Evolutionary conservation across 2,329 filamentous ascomycete species (phyloP).

Genomic region (Colletotrichum graminicola): DNA sequence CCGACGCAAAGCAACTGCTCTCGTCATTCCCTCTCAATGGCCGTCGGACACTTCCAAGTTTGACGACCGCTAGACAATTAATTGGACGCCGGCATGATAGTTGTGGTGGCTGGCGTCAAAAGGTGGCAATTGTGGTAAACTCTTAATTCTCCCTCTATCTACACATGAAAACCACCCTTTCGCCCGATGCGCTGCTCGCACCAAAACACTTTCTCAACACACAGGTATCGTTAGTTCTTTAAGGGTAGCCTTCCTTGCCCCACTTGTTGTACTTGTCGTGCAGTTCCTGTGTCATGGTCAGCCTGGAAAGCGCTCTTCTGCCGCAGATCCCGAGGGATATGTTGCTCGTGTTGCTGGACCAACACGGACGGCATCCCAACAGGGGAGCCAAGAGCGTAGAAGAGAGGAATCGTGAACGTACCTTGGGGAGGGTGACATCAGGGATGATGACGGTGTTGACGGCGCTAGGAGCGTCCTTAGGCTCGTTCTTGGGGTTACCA

Average conservation of each 20-base stretch:
- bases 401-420: constrained; percentile 54
- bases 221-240: constrained; percentile 46
- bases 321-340: not conserved
- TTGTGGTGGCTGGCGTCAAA: not conserved
- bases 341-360: not conserved
- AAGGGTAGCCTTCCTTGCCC: constrained; percentile 93
- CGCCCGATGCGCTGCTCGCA: constrained; percentile 26
- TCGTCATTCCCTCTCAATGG: not conserved
- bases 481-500: constrained; percentile 79
- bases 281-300: constrained; percentile 71
- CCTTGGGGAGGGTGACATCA: constrained; percentile 92
- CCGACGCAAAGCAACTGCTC: not conserved
- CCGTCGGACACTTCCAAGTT: not conserved
- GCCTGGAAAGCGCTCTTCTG: constrained; percentile 7
- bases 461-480: constrained; percentile 93
- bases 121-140: constrained; percentile 21
- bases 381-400: not conserved
- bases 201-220: constrained; percentile 21
- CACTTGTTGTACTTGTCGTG: constrained; percentile 99
- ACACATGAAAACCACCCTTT: constrained; percentile 39
- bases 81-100: not conserved
- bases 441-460: constrained; percentile 95
- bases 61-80: not conserved
- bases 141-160: constrained; percentile 42
- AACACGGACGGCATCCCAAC: not conserved